Conservation (phyloP, 306 rosid species). For the Sindora glabra region DNA sequence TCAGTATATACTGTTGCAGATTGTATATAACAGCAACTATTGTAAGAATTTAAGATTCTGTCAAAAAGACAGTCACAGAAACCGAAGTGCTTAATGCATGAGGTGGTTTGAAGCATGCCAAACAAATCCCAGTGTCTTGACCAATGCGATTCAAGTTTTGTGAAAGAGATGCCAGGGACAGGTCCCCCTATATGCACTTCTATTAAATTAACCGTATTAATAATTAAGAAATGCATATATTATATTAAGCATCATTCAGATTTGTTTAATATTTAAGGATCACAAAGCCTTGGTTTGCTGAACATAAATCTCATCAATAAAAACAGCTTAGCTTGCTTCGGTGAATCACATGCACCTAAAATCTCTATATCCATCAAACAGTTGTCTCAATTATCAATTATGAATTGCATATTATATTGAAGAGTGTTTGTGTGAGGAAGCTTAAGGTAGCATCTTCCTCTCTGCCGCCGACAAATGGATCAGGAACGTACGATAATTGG, state of each 20-base stretch:
- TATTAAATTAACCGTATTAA: conserved; percentile 28
- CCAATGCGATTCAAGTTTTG: conserved; percentile 83
- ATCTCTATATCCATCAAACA: conserved; percentile 24
- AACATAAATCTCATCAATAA: conserved; percentile 54
- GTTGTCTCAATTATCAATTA: conserved; percentile 32
- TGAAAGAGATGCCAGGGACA: conserved; percentile 78
- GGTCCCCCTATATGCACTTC: conserved; percentile 53
- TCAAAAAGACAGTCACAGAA: conserved; percentile 40
- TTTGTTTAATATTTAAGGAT: conserved; percentile 40
- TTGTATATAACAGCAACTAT: conserved; percentile 18
- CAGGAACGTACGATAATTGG: conserved; percentile 49
- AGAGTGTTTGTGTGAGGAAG: conserved; percentile 21
- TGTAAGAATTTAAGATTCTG: conserved; percentile 54
- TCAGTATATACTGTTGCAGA: conserved; percentile 30
- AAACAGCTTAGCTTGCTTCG: conserved; percentile 49
- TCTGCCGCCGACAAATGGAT: conserved; percentile 59
- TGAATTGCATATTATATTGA: conserved; percentile 17
- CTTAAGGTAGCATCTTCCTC: conserved; percentile 24
- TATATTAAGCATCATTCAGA: conserved; percentile 4
- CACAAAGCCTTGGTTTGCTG: conserved; percentile 42
- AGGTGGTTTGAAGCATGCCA: conserved; percentile 71
- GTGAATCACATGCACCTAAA: conserved; percentile 78
- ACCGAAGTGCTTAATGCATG: conserved; percentile 49
- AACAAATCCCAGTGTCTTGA: conserved; percentile 77
- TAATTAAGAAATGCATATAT: conserved; percentile 13